phyloP scores from a whole-genome alignment of 139 green algal genomes.

The Gonium pectorale region DNA sequence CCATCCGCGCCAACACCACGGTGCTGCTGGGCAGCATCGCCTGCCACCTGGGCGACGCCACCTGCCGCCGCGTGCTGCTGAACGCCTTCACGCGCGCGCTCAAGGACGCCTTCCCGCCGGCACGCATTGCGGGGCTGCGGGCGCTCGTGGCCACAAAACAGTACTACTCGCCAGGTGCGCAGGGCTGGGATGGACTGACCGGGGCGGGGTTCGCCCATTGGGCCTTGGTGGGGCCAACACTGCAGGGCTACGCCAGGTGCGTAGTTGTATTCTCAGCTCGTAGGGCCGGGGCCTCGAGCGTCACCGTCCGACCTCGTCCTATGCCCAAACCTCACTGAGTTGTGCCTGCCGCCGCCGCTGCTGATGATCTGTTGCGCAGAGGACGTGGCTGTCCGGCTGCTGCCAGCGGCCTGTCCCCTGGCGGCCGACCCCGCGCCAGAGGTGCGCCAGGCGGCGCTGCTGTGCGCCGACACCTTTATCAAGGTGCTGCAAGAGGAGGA shows the following conservation, averaged over 20 bases:
- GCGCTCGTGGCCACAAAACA: constrained; percentile 81
- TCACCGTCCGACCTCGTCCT: too few relatives aligned
- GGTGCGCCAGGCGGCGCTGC: constrained; percentile 48
- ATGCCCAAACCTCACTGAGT: too few relatives aligned
- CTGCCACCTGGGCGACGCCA: constrained; percentile 80
- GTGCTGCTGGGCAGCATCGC: constrained; percentile 97
- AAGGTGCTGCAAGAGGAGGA: constrained; percentile 44
- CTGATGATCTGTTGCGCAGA: too few relatives aligned
- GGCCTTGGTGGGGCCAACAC: too few relatives aligned
- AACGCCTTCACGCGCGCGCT: constrained; percentile 96
- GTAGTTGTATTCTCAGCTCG: too few relatives aligned
- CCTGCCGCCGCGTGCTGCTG: constrained; percentile 83
- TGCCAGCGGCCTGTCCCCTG: constrained; percentile 87
- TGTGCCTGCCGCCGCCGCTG: too few relatives aligned
- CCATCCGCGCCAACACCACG: constrained; percentile 98
- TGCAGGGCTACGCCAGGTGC: too few relatives aligned
- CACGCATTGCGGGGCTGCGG: constrained; percentile 70
- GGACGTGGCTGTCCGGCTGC: constrained; percentile 83
- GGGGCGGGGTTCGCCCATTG: too few relatives aligned
- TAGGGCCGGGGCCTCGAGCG: too few relatives aligned
- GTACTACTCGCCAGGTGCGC: constrained; percentile 35
- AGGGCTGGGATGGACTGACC: too few relatives aligned
- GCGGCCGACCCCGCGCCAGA: constrained; percentile 83
- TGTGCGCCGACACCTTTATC: constrained; percentile 68
- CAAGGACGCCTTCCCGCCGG: constrained; percentile 90